Conservation (phyloP, 805 yeast species). For the Ogataea allantospora region DNA sequence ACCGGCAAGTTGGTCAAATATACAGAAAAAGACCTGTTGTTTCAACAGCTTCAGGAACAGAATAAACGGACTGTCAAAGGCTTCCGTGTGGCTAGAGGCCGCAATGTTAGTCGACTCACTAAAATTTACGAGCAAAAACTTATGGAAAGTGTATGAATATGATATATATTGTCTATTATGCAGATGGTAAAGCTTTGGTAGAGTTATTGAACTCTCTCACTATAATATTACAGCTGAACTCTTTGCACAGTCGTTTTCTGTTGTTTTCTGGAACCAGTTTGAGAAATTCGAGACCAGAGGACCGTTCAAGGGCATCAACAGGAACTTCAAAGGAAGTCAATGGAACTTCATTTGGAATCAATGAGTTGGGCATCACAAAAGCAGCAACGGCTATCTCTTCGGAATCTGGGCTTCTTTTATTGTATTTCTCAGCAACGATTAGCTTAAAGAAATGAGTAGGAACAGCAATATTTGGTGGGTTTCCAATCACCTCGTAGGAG, state of each 20-base stretch:
- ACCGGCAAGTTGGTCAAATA: constrained; percentile 29
- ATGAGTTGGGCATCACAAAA: constrained; percentile 89
- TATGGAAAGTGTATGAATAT: constrained; percentile 10
- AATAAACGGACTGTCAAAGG: constrained; percentile 6
- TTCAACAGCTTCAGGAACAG: constrained; percentile 21
- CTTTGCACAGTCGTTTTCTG: constrained; percentile 70
- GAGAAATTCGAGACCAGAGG: constrained; percentile 81
- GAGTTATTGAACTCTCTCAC: constrained; percentile 75
- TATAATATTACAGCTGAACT: constrained; percentile 73
- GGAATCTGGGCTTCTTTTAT: constrained; percentile 32
- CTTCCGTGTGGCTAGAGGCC: constrained; percentile 41
- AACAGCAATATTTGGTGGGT: constrained; percentile 94
- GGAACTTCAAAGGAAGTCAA: constrained; percentile 82
- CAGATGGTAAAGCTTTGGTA: constrained; percentile 27
- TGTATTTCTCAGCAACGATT: constrained; percentile 73
- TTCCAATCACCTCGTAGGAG: constrained; percentile 88
- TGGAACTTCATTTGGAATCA: constrained; percentile 67
- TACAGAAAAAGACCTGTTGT: constrained; percentile 31
- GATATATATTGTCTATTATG: constrained; percentile 15
- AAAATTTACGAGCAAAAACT: constrained; percentile 48
- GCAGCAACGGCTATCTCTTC: constrained; percentile 76
- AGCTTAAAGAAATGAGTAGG: constrained; percentile 96
- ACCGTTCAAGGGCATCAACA: constrained; percentile 80
- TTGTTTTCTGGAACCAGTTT: constrained; percentile 58
- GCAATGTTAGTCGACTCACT: constrained; percentile 53